Base-by-base conservation (phyloP, 768 basidiomycete species). In the Mycena polygramma region DNA sequence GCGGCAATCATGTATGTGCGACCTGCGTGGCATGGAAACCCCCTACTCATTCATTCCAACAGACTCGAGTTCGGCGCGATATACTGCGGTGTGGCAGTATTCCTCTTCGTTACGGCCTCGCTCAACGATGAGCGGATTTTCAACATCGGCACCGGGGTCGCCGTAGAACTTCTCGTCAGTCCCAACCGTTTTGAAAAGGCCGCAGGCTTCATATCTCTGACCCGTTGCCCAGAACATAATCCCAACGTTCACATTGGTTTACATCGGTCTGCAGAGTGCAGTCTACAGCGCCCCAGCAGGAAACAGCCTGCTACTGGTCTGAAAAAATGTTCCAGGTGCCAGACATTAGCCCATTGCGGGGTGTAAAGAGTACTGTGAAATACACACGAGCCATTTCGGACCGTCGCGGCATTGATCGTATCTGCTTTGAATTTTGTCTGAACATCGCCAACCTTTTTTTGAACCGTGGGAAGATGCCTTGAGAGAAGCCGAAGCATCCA, bases 11-110 rank as follows among this genome's bases (percentile, higher is more conserved):
- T 63, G 61, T 63, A 52, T 37, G 61, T 39, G 39, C n/a, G n/a
- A n/a, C n/a, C n/a, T 39, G 30, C 10, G 6, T 41, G 36, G 19
- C 7, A 15, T 4, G 15, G 39, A 2, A 7, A 30, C 30, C 49
- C n/a, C 6, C 7, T 9, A 8, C 35, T 20, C 19, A 2, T 26
- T 46, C 0, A 43, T 35, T 22, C 48, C 17, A 41, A 24, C 15
- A 63, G 61, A 39, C n/a, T 63, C 2, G 61, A 63, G 46, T 63
- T 49, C 19, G 61, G 61, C 2, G 49, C 49, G 14, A 37, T 52
- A 7, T 63, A 63, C 37, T 63, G 48, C n/a, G 36, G 41, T 22
- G 30, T 11, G 15, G 36, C 11, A 43, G 30, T 51, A 22, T 22
- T 63, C 14, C 36, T 63, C 1, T 5, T 36, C 19, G 41, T 22